Base-by-base conservation (phyloP, 257 asterid genomes). In the Solanum stenotomum region DNA sequence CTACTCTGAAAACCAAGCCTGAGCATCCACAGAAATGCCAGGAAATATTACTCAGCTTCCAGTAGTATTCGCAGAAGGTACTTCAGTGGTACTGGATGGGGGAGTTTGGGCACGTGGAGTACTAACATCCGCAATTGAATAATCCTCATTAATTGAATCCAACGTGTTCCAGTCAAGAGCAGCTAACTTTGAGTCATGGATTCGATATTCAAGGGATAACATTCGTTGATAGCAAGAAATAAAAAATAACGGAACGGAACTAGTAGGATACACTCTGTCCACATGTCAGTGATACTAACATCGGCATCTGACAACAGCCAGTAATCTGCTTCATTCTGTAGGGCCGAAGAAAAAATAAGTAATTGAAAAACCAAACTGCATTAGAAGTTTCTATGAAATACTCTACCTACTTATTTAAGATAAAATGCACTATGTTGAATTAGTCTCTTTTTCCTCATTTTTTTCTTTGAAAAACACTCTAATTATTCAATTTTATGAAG, bases 251-350 rank as follows among this genome's bases (percentile, higher is more conserved):
- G 8, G 81, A 63, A 46, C 1, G 22, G 13, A 33, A 35, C 44
- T 77, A 35, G 86, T 63, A 92, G 95, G 95, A 96, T 95, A 96
- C 98, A 86, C 15, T 93, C 96, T 35, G 90, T 87, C 98, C 97
- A 96, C 94, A 94, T 92, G 88, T 93, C 96, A 23, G 95, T 93
- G 91, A 94, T 91, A 91, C 95, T 93, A 86, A 91, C 90, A 88
- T 86, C 96, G 42, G 92, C 92, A 71, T 93, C 97, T 3, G 97
- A 92, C 86, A 90, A 83, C 49, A 95, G 94, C 96, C 95, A 93
- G 90, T 92, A 92, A 92, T 94, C 98, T 78, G 92, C 94, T 86
- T 91, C 96, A n/a, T 87, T 92, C 99, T 96, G 98, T 92, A 91
- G 79, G 88, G 20, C 23, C 31, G 18, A 84, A 31, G 7, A 85